phyloP scores from a whole-genome alignment of 2,329 filamentous ascomycete genomes.

The Microcera coccophila region DNA sequence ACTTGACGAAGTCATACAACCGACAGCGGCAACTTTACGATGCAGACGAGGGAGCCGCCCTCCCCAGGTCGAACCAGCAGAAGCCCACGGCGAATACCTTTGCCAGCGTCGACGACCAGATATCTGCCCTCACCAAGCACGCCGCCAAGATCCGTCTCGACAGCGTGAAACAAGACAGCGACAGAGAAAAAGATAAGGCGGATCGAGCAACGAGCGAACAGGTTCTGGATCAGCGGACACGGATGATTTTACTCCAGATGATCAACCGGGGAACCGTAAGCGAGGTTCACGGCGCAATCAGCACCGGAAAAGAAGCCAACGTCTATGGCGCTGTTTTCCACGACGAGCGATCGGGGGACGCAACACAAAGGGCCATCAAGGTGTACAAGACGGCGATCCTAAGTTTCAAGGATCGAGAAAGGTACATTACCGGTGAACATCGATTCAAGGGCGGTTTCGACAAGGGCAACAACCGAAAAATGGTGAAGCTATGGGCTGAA shows the following conservation, averaged over 20 bases:
- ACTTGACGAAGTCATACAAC: conserved; percentile 85
- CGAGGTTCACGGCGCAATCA: conserved; percentile 91
- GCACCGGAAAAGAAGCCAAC: conserved; percentile 96
- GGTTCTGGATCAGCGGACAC: conserved; percentile 87
- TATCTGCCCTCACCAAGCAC: conserved; percentile 78
- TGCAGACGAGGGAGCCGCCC: conserved; percentile 39
- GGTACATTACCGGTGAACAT: conserved; percentile 93
- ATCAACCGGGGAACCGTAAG: conserved; percentile 87
- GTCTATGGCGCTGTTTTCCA: conserved; percentile 84
- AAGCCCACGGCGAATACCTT: conserved; percentile 76
- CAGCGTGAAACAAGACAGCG: conserved; percentile 49
- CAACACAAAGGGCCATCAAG: conserved; percentile 83
- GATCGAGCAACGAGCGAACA: conserved; percentile 93
- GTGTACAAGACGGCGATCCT: conserved; percentile 98
- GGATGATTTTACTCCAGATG: conserved; percentile 94
- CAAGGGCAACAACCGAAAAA: conserved; percentile 90
- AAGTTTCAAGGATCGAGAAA: conserved; percentile 95
- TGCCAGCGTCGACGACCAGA: conserved; percentile 80
- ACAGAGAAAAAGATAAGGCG: conserved; percentile 75
- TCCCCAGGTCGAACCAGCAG: conserved; percentile 72
- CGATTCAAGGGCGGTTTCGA: conserved; percentile 87
- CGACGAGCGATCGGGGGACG: conserved; percentile 49
- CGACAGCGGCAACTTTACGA: conserved; percentile 68
- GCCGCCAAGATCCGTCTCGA: conserved; percentile 82
- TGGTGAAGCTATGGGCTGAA: conserved; percentile 98